phyloP scores from a whole-genome alignment of 2,329 filamentous ascomycete species.

The Pseudonectria foliicola region DNA sequence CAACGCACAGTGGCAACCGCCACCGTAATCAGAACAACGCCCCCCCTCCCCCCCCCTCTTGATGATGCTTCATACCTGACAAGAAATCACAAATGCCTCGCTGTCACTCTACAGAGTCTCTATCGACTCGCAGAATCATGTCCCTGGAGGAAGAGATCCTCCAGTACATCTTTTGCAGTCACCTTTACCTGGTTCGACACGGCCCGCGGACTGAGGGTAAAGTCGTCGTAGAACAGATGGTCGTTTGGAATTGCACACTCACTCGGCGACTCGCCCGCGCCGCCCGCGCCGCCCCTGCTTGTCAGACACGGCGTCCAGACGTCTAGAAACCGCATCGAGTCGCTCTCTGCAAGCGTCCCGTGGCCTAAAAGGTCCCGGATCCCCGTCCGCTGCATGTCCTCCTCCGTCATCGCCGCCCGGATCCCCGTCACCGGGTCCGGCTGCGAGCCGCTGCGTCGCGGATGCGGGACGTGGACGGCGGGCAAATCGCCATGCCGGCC shows the following conservation, averaged over 20 bases:
- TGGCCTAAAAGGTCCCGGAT: slow-evolving; percentile 37
- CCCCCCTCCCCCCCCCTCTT: no score
- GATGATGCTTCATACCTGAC: no score
- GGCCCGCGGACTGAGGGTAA: slow-evolving; percentile 35
- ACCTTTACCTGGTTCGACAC: slow-evolving; percentile 14
- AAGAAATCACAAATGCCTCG: no score
- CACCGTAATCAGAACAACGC: no score
- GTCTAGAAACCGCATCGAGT: slow-evolving; percentile 32
- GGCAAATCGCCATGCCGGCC: slow-evolving; percentile 5
- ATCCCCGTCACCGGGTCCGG: slow-evolving; percentile 35
- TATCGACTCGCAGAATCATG: slow-evolving; percentile 13
- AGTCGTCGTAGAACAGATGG: slow-evolving; percentile 46
- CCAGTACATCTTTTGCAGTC: slow-evolving; percentile 12
- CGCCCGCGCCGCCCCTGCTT: slow-evolving; percentile 9
- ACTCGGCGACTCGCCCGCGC: slow-evolving; percentile 4
- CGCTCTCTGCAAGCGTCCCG: slow-evolving; percentile 27
- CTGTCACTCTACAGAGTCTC: no score
- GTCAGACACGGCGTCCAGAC: slow-evolving; percentile 36
- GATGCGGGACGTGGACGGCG: slow-evolving; percentile 26
- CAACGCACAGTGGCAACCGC: no score
- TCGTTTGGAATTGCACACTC: slow-evolving; percentile 37
- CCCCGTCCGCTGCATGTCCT: slow-evolving; percentile 36
- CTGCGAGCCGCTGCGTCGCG: slow-evolving; percentile 35
- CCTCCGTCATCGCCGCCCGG: slow-evolving; percentile 39
- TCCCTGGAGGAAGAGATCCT: slow-evolving; percentile 17